A percentile compares a stretch with the other conserved stretches of the same genome.
Evolutionary conservation across 225 moss, liverwort and hornwort genomes (phyloP).

Genomic region (Pseudisothecium myosuroides): DNA sequence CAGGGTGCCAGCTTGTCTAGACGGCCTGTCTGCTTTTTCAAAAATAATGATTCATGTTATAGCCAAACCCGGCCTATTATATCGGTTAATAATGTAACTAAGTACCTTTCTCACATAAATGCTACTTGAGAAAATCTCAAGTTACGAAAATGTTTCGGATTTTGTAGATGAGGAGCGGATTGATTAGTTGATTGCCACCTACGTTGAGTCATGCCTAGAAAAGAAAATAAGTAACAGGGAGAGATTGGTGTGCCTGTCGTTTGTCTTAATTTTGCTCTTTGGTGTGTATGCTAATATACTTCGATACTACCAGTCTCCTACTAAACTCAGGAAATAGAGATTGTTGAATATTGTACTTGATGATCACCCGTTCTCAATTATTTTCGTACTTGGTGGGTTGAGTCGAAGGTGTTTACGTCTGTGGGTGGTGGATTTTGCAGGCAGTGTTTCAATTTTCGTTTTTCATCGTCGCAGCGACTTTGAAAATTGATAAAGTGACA

Average conservation of each 20-base stretch:
- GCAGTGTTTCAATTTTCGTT: conserved; percentile 57
- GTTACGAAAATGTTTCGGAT: neutral
- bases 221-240: neutral
- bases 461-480: conserved; percentile 60
- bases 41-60: neutral
- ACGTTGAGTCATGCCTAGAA: neutral
- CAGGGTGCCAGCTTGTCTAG: neutral
- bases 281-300: neutral
- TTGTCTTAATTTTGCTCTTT: neutral
- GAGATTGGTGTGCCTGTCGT: neutral
- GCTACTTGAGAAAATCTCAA: neutral
- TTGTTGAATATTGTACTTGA: neutral
- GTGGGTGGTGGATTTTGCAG: conserved; percentile 20
- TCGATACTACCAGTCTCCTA: neutral
- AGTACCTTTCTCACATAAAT: neutral
- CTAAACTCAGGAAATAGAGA: neutral
- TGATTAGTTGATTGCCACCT: neutral
- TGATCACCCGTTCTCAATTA: neutral
- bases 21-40: neutral
- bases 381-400: neutral
- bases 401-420: neutral
- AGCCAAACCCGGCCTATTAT: neutral
- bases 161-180: neutral
- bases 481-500: conserved; percentile 85
- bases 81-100: neutral